Base-by-base conservation (phyloP, 2,329 filamentous ascomycete species). In the Periconia digitata region DNA sequence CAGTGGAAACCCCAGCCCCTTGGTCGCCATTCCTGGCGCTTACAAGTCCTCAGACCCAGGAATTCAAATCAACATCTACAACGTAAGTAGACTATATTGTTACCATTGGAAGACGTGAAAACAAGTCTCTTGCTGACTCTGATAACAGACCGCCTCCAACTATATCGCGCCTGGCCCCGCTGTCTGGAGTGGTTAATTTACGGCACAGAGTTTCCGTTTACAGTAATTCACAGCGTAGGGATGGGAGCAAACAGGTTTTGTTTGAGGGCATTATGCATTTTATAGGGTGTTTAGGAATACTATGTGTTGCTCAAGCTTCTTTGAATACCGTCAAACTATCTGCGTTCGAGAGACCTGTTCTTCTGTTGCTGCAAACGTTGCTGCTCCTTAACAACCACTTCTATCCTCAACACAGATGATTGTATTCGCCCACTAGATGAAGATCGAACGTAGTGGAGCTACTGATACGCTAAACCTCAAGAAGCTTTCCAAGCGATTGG, bases 21-120 rank as follows among this genome's bases (percentile, higher is more conserved):
- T 73, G 18, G 70, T 71, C n/a, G 59, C 66, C 43, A 74, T 76
- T 52, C 74, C 74, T 8, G 74, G 66, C 12, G 75, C 49, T 15
- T 43, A 43, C 27, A 43, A 34, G 23, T n/a, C 20, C 15, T 27
- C 5, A 4, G 67, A 71, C 46, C 62, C 64, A 7, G 67, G 66
- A 7, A 58, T 70, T 24, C 56, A 60, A 44, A 51, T 71, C 17
- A 67, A 70, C 42, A 66, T 70, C 21, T 70, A 70, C 45, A 57
- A 47, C 8, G 54, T 55, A 47, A 56, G 52, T 49, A 2, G 42
- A 35, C 16, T 41, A 29, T 3, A 17, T 3, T 12, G 18, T 23
- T 8, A 22, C 8, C 10, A 15, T 35, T 50, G 22, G 8, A 40
- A 21, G 29, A n/a, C n/a, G 15, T 16, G 10, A 20, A 13, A 34